Evolutionary conservation across 306 rosid genomes (phyloP), one percentile per base, ranked within the genome.

Genomic region (Cucumis cinereus): DNA sequence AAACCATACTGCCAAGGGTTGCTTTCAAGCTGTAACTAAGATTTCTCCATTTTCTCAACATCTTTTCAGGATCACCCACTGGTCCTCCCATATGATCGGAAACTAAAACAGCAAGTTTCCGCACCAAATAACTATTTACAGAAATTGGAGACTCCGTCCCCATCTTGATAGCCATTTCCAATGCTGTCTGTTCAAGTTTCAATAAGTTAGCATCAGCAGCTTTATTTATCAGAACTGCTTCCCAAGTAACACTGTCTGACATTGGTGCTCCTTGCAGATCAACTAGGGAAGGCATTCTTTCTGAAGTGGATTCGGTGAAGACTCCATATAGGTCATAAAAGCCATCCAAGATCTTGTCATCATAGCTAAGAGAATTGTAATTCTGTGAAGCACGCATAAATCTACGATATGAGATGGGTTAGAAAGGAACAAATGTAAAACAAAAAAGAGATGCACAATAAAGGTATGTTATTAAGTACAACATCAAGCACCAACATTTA

Each of bases 81-180:
- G 90, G 92, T 81, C 99, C 99, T 35, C 99, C 99, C 99, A 94
- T 92, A 83, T 80, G 86, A 68, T 92, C 88, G 74, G 99, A 91
- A 79, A 94, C 97, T 84, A 90, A 88, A 50, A 86, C 71, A 40
- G 99, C 97, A 83, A 94, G 96, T 82, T 82, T 83, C 80, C 69
- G 76, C 76, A 90, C 91, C 91, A 92, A 87, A 85, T 81, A 74
- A 52, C 77, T 81, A 83, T 83, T 82, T 82, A 82, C 79, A 81
- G 78, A 79, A 81, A 59, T 87, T 82, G 82, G 87, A 77, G 80
- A 76, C 77, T 87, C 87, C 19, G 87, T 59, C 84, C 86, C 82
- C 77, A 88, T 84, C 83, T 85, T 82, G 33, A 84, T 83, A 17
- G 83, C 89, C 77, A 94, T 81, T 76, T 90, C 88, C 66, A 89